These are phyloP conservation scores for Saccharomyces hybrid DNA, from an alignment of 1,139 yeast species.

Conservation along the genomic window DNA sequence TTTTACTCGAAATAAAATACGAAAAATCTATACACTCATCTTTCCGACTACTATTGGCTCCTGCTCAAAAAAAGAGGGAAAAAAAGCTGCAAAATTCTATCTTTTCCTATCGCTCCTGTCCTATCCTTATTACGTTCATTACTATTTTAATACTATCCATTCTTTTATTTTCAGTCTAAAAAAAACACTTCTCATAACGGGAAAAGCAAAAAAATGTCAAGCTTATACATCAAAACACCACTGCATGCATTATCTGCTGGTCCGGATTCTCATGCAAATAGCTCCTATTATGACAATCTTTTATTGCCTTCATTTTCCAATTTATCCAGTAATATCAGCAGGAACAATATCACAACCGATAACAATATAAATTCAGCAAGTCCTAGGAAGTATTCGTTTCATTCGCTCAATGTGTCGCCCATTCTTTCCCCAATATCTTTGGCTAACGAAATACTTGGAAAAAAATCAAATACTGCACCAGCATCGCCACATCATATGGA, in stretches of 20 bases:
- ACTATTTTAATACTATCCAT: neutral
- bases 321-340: neutral
- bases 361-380: neutral
- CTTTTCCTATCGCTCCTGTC: neutral
- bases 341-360: neutral
- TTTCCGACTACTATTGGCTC: neutral
- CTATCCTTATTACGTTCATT: neutral
- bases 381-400: neutral
- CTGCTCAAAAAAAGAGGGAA: neutral
- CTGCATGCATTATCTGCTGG: neutral
- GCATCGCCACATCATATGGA: conserved; percentile 22
- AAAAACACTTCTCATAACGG: neutral
- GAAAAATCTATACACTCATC: neutral
- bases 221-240: neutral
- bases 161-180: conserved; percentile 1
- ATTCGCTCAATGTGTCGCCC: neutral
- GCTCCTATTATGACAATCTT: conserved; percentile 5
- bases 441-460: conserved; percentile 6
- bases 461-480: conserved; percentile 28
- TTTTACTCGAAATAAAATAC: neutral
- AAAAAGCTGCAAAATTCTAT: neutral
- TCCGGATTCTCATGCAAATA: neutral
- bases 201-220: neutral
- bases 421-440: neutral
- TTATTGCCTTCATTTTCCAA: conserved; percentile 5